phyloP scores from a whole-genome alignment of 179 eudicot genomes.

The Silene vulgaris region DNA sequence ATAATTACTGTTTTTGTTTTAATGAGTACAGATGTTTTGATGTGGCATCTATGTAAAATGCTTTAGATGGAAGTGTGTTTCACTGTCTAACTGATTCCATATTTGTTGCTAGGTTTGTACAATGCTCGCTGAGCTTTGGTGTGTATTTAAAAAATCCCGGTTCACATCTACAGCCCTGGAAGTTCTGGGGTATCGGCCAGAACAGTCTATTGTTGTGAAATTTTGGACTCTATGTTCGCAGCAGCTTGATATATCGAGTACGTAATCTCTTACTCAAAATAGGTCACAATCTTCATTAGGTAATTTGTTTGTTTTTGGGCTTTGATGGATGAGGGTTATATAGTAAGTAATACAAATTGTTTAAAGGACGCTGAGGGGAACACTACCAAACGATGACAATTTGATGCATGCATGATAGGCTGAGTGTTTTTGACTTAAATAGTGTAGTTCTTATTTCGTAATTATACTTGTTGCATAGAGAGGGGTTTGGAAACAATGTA shows the following conservation, averaged over 20 bases:
- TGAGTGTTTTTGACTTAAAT: background rate
- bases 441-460: background rate
- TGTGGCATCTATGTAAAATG: background rate
- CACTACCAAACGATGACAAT: background rate
- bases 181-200: conserved; percentile 59
- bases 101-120: conserved; percentile 60
- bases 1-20: background rate
- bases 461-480: background rate
- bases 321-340: background rate
- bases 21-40: background rate
- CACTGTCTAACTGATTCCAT: conserved; percentile 26
- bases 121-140: conserved; percentile 72
- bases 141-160: conserved; percentile 60
- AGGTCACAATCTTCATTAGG: background rate
- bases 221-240: conserved; percentile 85
- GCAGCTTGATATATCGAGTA: conserved; percentile 67
- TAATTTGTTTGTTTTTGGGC: background rate
- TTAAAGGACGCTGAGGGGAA: background rate
- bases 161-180: conserved; percentile 70
- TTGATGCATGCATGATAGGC: conserved; percentile 1
- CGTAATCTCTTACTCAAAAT: conserved; percentile 17
- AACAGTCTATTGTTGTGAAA: conserved; percentile 47
- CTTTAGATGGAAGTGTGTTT: conserved; percentile 4
- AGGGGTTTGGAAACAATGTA: background rate
- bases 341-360: background rate